phyloP scores from a whole-genome alignment of 257 asterid genomes.

The Dorcoceras hygrometricum region DNA sequence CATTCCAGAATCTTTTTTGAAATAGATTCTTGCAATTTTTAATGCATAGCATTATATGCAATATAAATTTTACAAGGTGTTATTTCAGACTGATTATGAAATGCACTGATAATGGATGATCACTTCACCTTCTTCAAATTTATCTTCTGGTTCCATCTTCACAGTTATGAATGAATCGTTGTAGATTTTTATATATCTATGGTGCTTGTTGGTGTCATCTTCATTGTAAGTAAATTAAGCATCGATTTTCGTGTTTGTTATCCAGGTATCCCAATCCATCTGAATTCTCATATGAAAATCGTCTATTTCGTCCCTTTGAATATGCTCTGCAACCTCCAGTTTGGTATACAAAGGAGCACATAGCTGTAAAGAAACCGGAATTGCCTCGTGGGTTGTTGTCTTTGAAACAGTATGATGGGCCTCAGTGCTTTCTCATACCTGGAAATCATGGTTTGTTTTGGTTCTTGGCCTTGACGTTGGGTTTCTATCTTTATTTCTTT shows the following conservation, averaged over 20 bases:
- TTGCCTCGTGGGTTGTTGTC: slow-evolving; percentile 63
- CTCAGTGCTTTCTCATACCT: slow-evolving; percentile 93
- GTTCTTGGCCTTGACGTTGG: slow-evolving; percentile 11
- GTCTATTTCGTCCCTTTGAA: slow-evolving; percentile 92
- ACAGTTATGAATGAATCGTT: too few relatives aligned
- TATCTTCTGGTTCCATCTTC: too few relatives aligned
- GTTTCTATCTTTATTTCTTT: neutral
- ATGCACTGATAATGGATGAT: neutral
- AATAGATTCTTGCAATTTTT: neutral
- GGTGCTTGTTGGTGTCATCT: too few relatives aligned
- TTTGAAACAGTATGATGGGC: slow-evolving; percentile 78
- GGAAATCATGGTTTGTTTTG: slow-evolving; percentile 87
- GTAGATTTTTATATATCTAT: too few relatives aligned
- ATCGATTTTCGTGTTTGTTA: slow-evolving; percentile 19
- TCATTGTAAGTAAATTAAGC: slow-evolving; percentile 8
- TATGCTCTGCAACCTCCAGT: slow-evolving; percentile 95
- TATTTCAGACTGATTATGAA: neutral
- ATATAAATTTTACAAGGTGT: too few relatives aligned
- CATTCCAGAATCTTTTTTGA: too few relatives aligned
- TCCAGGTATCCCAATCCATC: slow-evolving; percentile 97
- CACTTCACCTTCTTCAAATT: neutral
- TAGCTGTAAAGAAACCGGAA: slow-evolving; percentile 93
- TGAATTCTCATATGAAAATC: slow-evolving; percentile 82
- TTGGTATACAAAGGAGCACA: slow-evolving; percentile 84
- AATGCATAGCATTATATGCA: neutral